Conservation (phyloP, 2,329 filamentous ascomycete species). For the Aureobasidium sp. region DNA sequence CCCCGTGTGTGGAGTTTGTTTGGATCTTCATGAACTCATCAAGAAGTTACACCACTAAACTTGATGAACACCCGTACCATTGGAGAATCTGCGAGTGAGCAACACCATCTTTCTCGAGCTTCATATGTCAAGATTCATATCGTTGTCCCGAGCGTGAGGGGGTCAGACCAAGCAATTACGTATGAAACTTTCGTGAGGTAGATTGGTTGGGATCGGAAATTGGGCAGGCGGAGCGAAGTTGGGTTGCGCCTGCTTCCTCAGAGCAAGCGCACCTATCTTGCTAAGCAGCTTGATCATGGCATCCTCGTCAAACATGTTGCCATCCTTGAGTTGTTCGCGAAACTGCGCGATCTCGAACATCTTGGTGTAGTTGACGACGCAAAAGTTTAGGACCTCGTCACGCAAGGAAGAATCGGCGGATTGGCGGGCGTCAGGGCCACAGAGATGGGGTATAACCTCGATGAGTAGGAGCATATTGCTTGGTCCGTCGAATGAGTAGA, state of each 20-base stretch:
- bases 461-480: not conserved
- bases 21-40: no score
- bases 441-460: not conserved
- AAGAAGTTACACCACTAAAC: no score
- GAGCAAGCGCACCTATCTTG: not conserved
- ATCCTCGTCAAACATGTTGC: not conserved
- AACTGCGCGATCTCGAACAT: not conserved
- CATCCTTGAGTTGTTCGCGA: not conserved
- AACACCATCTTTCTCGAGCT: no score
- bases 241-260: not conserved
- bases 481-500: no score
- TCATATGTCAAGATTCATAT: no score
- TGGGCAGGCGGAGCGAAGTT: not conserved
- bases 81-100: no score
- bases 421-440: not conserved
- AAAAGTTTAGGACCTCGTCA: not conserved
- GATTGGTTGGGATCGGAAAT: no score
- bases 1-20: no score
- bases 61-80: no score
- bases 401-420: not conserved
- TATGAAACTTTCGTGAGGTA: no score
- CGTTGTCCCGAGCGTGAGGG: no score
- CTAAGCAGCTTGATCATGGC: not conserved
- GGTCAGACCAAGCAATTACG: no score
- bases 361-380: not conserved